A percentile compares a stretch with the other conserved stretches of the same genome.
Evolutionary conservation across 805 yeast genomes (phyloP).

Genomic region (Myxozyma kluyveri): DNA sequence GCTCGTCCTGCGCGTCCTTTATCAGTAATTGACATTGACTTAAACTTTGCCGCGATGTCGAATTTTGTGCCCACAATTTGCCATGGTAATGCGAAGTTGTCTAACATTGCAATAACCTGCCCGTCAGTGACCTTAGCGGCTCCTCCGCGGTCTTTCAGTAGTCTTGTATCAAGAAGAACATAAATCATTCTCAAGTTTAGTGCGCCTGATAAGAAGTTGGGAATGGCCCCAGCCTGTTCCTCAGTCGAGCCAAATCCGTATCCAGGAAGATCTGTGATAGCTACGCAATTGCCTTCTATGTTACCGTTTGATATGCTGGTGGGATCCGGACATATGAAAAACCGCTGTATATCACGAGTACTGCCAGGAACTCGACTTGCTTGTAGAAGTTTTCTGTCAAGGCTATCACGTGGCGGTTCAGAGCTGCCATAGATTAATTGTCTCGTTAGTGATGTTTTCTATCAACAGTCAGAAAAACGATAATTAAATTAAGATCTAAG

Average conservation of each 20-base stretch:
- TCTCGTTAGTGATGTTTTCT: constrained; percentile 13
- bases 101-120: constrained; percentile 7
- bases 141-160: neutral
- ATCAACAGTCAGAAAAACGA: neutral
- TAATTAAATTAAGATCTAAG: neutral
- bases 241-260: constrained; percentile 70
- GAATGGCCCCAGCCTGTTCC: constrained; percentile 67
- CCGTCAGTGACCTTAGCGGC: constrained; percentile 3
- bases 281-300: constrained; percentile 59
- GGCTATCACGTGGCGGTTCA: neutral
- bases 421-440: neutral
- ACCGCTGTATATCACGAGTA: constrained; percentile 3
- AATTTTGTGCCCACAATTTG: constrained; percentile 18
- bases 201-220: constrained; percentile 54
- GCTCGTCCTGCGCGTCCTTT: neutral
- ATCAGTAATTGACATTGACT: neutral
- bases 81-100: constrained; percentile 7
- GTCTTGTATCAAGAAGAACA: constrained; percentile 9
- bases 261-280: constrained; percentile 85
- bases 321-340: constrained; percentile 6
- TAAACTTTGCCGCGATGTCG: constrained; percentile 4
- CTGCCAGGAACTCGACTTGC: constrained; percentile 18
- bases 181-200: constrained; percentile 40
- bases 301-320: constrained; percentile 43
- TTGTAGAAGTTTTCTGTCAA: neutral